phyloP scores from a whole-genome alignment of 176 grass and related monocot species.

The Cenchrus purpureus region DNA sequence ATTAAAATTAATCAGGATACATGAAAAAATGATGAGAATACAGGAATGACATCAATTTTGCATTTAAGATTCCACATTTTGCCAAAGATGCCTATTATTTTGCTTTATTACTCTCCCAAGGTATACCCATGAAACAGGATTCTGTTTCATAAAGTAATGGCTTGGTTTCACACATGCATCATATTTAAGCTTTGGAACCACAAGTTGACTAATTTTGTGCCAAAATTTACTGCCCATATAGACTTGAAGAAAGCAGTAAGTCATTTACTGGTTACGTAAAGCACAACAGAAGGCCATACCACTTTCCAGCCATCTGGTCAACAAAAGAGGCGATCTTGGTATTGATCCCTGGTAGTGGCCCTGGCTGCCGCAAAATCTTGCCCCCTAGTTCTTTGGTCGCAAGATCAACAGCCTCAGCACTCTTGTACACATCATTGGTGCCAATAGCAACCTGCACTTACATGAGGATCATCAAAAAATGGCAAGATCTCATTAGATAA shows the following conservation, averaged over 20 bases:
- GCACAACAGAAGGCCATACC: slow-evolving; percentile 53
- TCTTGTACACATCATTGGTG: slow-evolving; percentile 96
- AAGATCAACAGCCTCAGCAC: slow-evolving; percentile 70
- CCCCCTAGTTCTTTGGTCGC: slow-evolving; percentile 84
- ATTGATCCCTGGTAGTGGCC: slow-evolving; percentile 80
- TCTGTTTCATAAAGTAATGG: not conserved
- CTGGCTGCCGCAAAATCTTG: slow-evolving; percentile 84
- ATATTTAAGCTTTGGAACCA: not conserved
- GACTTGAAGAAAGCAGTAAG: not conserved
- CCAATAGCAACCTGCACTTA: slow-evolving; percentile 78
- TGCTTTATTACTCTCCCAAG: slow-evolving; percentile 52
- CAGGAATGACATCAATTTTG: not conserved
- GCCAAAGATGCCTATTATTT: slow-evolving; percentile 9
- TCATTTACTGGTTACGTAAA: not conserved
- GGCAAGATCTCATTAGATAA: not conserved
- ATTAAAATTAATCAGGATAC: not conserved
- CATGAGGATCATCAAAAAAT: slow-evolving; percentile 17
- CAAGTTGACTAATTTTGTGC: not conserved
- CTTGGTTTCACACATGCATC: slow-evolving; percentile 4
- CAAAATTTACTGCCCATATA: not conserved
- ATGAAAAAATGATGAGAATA: not conserved
- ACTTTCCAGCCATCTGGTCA: slow-evolving; percentile 99
- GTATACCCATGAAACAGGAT: not conserved
- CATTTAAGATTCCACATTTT: not conserved
- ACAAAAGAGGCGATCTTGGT: slow-evolving; percentile 94